Evolutionary conservation across 768 basidiomycete species (phyloP), one percentile per base, ranked within the genome.

Genomic region (Porphyrellus cyaneotinctus): DNA sequence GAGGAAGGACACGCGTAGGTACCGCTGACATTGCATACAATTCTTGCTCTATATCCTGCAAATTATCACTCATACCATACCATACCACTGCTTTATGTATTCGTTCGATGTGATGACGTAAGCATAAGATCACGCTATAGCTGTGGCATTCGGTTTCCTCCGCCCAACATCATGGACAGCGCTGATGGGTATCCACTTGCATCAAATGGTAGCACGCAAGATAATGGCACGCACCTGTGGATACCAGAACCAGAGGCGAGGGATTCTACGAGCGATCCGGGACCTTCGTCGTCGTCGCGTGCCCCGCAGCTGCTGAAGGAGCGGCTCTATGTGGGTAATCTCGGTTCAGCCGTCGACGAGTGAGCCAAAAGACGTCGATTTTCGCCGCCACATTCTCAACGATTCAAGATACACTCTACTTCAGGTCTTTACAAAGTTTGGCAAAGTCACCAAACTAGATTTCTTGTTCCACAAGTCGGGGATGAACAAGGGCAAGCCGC

Each of bases 401-500:
- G 17, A 44, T 52, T 49, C 45, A 64, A 95, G 93, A 69, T 91
- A 92, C 70, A 76, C 91, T 4, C 78, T 99, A 15, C 80, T 98
- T 20, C 90, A 95, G 70, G 70, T 95, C 32, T 97, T 97, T 71
- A 81, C 88, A 30, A 94, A 88, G 71, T 94, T 85, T 67, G 97
- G 97, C 49, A 93, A 91, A 70, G 80, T 98, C 54, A 81, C 91
- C 20, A 91, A 93, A 59, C 80, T 97, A 47, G 97, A 99, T 70
- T 97, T 85, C 69, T 78, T 97, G 57, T 97, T 97, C 65, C 95
- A 99, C 77, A 97, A 95, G 71, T 75, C 87, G 0, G 97, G 95
- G 0, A 78, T 84, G 13, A 71, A 85, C 63, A 94, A 87, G 66
- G 97, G 97, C 17, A 97, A 91, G 67, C 95, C 97, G 1, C 78